Base-by-base conservation (phyloP, 306 rosid genomes). In the Sesbania bispinosa region DNA sequence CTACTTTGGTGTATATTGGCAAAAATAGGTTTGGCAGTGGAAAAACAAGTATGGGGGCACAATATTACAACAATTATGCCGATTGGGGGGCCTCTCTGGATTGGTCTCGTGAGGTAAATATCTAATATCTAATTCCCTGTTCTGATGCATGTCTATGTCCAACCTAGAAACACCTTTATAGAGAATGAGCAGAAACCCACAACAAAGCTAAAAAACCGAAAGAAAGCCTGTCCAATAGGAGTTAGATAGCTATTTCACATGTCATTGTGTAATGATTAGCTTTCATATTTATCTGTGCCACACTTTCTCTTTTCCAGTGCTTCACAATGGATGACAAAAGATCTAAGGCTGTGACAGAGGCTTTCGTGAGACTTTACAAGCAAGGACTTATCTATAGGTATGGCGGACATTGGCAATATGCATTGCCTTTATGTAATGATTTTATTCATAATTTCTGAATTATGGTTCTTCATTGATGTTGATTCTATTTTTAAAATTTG, bases 251-350 rank as follows among this genome's bases (percentile, higher is more conserved):
- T 69, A 38, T 73, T 61, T 51, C 15, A 55, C 36, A n/a, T 50
- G 53, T 9, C 42, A 59, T 45, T 19, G 46, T 9, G 20, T 58
- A 26, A 54, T 41, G 65, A 45, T 20, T 50, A 38, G 38, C 15
- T 24, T 16, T 55, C 8, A 24, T 26, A 52, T 65, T 47, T 23
- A 35, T 62, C 42, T 32, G 30, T 72, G 73, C 14, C 68, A 32
- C 5, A n/a, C n/a, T 20, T 60, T 74, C 10, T 73, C 64, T 47
- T 79, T n/a, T 51, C 27, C 75, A 94, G 99, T 86, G 96, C 88
- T 94, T 88, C 80, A 94, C 99, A 60, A 94, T 94, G 99, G 99
- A 94, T 50, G 97, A 91, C 62, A 77, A 71, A 80, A 86, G 97
- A 81, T 88, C 95, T 19, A 84, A 33, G 76, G 99, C 91, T 71